phyloP scores from a whole-genome alignment of 2,329 filamentous ascomycete genomes.

The Colletotrichum tabaci region DNA sequence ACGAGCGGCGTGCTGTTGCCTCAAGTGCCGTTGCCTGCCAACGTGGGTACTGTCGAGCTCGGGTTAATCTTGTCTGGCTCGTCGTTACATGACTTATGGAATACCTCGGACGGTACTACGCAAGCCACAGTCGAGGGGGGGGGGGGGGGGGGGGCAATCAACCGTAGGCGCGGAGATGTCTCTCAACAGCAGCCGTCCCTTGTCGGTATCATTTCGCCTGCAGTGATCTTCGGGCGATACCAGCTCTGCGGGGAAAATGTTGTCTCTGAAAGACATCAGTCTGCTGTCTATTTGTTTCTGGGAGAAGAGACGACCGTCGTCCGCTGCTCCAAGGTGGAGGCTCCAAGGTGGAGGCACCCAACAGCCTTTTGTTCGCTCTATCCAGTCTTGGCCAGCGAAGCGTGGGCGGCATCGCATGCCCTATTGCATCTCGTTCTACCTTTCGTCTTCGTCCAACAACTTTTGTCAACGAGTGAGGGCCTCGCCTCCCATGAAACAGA shows the following conservation, averaged over 20 bases:
- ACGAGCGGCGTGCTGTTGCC: slow-evolving; percentile 17
- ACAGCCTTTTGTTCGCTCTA: not conserved
- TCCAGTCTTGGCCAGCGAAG: not conserved
- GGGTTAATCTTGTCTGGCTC: not conserved
- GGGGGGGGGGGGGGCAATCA: slow-evolving; percentile 4
- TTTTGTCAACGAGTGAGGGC: slow-evolving; percentile 16
- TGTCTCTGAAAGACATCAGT: not conserved
- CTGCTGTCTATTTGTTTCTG: not conserved
- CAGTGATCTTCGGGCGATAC: slow-evolving; percentile 16
- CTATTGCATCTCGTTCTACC: slow-evolving; percentile 8
- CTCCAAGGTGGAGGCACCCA: not conserved
- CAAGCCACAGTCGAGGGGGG: not conserved
- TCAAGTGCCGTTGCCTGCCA: not conserved
- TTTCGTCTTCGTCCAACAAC: too few relatives aligned
- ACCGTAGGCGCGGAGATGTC: slow-evolving; percentile 6
- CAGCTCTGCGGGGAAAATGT: slow-evolving; percentile 11
- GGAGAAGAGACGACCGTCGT: not conserved
- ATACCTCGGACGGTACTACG: slow-evolving; percentile 15
- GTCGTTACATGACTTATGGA: slow-evolving; percentile 24
- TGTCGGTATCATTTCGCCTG: slow-evolving; percentile 8
- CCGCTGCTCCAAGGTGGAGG: not conserved
- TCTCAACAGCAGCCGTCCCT: slow-evolving; percentile 7
- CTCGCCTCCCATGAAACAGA: slow-evolving; percentile 22
- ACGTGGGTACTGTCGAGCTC: not conserved
- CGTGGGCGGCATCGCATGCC: slow-evolving; percentile 19